Evolutionary conservation across 306 rosid species (phyloP), one percentile per base, ranked within the genome.

Genomic region (Ammopiptanthus mongolicus): DNA sequence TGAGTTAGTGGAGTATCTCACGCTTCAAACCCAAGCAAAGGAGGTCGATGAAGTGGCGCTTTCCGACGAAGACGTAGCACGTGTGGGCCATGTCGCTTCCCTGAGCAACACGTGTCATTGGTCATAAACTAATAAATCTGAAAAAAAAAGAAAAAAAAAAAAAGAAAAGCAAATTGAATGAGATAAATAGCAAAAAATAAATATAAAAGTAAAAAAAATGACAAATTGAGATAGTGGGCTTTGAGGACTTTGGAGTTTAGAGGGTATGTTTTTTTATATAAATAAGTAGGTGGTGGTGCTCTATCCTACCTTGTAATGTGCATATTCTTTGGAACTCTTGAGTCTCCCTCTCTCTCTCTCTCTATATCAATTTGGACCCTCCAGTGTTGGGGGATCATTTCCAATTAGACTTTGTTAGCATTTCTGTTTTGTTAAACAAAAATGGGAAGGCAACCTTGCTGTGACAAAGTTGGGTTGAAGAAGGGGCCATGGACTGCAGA

Each of bases 371-470:
- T 14, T 25, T 61, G 22, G 37, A 41, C n/a, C 78, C 65, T 77
- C 29, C 31, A 44, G 59, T 62, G 62, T 69, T 76, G 23, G 14
- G 44, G 67, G 39, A 58, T 70, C 59, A 71, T 34, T 78, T 58
- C 64, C 47, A 39, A 10, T 7, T 34, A 52, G 5, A 36, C 25
- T 59, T 62, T 62, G 36, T 53, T 53, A 37, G 41, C 82, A 65
- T 76, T 81, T 69, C 39, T 15, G 8, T 23, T 42, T 55, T 76
- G 68, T 1, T 25, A 12, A 37, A 59, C 21, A 47, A 21, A 74
- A 63, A 91, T 94, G 98, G 98, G 98, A 81, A 90, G 98, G 69
- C 97, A 94, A 79, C 98, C 98, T 3, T 94, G 98, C 64, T 94
- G 98, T 86, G 98, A 94, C 85, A 94, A 94, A 81, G 97, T 94